Evolutionary conservation across 257 asterid genomes (phyloP).

Genomic region (Solanum lycopersicoides): DNA sequence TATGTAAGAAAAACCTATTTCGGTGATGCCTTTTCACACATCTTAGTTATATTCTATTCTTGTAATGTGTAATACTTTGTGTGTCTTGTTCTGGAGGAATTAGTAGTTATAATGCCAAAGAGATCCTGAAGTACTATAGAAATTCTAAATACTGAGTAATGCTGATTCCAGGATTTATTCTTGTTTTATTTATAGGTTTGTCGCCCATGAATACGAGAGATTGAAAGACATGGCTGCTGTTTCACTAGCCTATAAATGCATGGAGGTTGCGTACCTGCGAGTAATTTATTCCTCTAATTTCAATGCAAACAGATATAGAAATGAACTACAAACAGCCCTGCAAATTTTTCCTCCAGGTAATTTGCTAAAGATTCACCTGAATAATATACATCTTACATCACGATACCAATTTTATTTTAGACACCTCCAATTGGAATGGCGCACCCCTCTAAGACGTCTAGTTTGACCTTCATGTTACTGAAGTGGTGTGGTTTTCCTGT

Average conservation of each 20-base stretch:
- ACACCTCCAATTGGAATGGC: neutral
- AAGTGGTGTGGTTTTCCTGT: neutral
- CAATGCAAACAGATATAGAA: slow-evolving; percentile 63
- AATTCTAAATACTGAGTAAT: neutral
- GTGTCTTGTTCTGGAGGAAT: neutral
- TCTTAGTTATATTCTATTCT: neutral
- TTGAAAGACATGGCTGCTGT: slow-evolving; percentile 87
- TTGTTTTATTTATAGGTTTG: slow-evolving; percentile 44
- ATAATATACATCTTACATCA: neutral
- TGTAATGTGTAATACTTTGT: neutral
- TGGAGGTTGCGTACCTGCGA: slow-evolving; percentile 86
- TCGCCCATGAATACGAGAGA: slow-evolving; percentile 90
- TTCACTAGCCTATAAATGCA: slow-evolving; percentile 90
- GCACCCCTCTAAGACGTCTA: neutral
- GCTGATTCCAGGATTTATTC: slow-evolving; percentile 10
- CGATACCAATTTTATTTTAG: neutral
- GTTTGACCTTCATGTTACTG: neutral
- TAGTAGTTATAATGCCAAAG: neutral
- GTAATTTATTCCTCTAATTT: slow-evolving; percentile 64
- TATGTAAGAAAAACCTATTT: neutral
- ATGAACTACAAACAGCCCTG: slow-evolving; percentile 64
- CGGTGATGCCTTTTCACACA: neutral
- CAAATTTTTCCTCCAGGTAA: slow-evolving; percentile 80
- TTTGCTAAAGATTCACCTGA: neutral
- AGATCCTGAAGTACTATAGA: neutral